Base-by-base conservation (phyloP, 139 green algal genomes). In the Limnomonas spitsbergensis region DNA sequence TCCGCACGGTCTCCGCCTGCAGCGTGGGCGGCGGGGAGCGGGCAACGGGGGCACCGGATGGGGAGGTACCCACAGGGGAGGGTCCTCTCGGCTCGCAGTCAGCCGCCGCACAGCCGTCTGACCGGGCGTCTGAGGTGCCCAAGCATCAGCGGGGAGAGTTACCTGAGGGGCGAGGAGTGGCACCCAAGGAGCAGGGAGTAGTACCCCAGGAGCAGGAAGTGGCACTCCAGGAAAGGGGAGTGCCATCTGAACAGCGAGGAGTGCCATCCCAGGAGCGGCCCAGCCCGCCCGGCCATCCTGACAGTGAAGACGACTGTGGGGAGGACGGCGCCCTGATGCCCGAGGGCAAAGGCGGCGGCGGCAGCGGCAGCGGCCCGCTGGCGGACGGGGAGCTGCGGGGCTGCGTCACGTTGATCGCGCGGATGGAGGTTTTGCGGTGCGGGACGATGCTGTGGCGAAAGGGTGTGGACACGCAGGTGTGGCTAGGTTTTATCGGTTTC, bases 371-470 rank as follows among this genome's bases (percentile, higher is more conserved):
- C 56, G 14, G 56, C 4, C 29, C 14, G 27, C 29, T 70, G 29
- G 56, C 14, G 9, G n/a, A 70, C 4, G 56, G 56, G 27, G n/a
- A 70, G 29, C n/a, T 70, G 29, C 4, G 29, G 14, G 56, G 56
- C 4, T 32, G 29, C 34, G 20, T 74, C 34, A 74, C 67, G 6
- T 31, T 74, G 6, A 47, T 74, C 6, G 67, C 32, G 6, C 67
- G 67, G n/a, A 74, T 74, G 31, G 67, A 27, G 9, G 67, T 40
- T 39, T 3, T 20, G 32, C 67, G 67, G 3, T 7, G 4, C 3
- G 67, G 67, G 24, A 74, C 67, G 24, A 27, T 24, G 32, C 9
- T 74, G 67, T 74, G 67, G 67, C 34, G 67, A 6, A 40, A 47
- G 31, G 67, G 67, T 4, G 4, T 74, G 6, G 34, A 74, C 34